phyloP scores from a whole-genome alignment of 495 filamentous ascomycete species.

The Lophiotrema nucula region DNA sequence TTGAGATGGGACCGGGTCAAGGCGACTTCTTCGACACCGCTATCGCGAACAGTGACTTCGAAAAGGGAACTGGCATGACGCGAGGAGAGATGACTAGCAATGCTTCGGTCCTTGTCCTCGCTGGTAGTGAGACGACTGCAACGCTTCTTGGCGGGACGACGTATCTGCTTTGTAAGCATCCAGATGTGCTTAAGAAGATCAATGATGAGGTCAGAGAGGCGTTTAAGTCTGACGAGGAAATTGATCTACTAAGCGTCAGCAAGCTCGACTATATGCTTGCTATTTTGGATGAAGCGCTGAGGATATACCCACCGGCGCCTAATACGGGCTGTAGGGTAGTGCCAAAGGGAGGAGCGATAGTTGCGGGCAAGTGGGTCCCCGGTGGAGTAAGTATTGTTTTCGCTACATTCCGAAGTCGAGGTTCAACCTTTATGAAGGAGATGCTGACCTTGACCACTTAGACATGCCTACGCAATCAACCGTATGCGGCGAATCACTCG shows the following conservation, averaged over 20 bases:
- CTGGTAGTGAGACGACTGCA: conserved; percentile 58
- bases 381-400: conserved; percentile 33
- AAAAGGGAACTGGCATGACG: conserved; percentile 26
- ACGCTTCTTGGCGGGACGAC: conserved; percentile 53
- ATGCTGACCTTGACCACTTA: conserved; percentile 28
- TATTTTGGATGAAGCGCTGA: conserved; percentile 56
- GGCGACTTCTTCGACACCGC: conserved; percentile 24
- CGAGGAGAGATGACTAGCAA: conserved; percentile 14
- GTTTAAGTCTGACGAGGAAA: conserved; percentile 54
- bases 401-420: too few relatives aligned
- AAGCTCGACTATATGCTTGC: conserved; percentile 56
- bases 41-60: conserved; percentile 7
- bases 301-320: conserved; percentile 59
- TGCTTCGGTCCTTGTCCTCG: conserved; percentile 23
- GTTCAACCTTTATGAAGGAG: too few relatives aligned
- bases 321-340: conserved; percentile 47
- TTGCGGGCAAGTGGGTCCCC: conserved; percentile 50
- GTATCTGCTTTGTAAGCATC: conserved; percentile 53
- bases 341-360: conserved; percentile 47
- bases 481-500: conserved; percentile 50
- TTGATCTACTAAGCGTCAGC: conserved; percentile 49
- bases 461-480: conserved; percentile 51
- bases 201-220: conserved; percentile 50
- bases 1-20: conserved; percentile 23
- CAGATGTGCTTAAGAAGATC: conserved; percentile 45